Conservation (phyloP, 1,284 basidiomycete genomes). For the Tylopilus orsonianus region DNA sequence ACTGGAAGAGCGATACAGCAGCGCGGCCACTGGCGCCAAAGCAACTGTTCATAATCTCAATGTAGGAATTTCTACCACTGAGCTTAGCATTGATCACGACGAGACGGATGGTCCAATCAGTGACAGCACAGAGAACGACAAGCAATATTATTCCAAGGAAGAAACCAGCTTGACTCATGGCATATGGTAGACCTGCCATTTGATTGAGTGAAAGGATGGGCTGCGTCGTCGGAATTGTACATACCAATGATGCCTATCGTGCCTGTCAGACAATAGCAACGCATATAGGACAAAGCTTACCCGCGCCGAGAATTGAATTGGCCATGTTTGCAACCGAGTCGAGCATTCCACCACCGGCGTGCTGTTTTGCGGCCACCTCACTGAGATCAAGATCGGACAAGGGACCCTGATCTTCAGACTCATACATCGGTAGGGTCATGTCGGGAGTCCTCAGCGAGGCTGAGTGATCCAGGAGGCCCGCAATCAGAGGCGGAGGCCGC, state of each 20-base stretch:
- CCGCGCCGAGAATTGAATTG: slow-evolving; percentile 95
- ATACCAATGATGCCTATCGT: slow-evolving; percentile 81
- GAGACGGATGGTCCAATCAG: slow-evolving; percentile 98
- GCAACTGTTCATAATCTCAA: slow-evolving; percentile 95
- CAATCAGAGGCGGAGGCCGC: slow-evolving; percentile 70
- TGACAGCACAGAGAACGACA: slow-evolving; percentile 77
- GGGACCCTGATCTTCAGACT: slow-evolving; percentile 24
- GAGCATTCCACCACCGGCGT: slow-evolving; percentile 75
- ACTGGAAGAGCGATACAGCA: slow-evolving; percentile 96
- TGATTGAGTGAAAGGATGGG: slow-evolving; percentile 2
- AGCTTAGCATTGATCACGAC: slow-evolving; percentile 96
- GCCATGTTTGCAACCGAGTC: slow-evolving; percentile 93
- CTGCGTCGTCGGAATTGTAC: slow-evolving; percentile 18
- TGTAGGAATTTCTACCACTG: slow-evolving; percentile 90
- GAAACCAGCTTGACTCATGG: slow-evolving; percentile 90
- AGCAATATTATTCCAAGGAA: slow-evolving; percentile 84
- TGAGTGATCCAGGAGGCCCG: slow-evolving; percentile 65
- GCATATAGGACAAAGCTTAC: slow-evolving; percentile 40
- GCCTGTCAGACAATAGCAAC: slow-evolving; percentile 14
- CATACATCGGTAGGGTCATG: slow-evolving; percentile 46
- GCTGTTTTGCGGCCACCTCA: slow-evolving; percentile 62
- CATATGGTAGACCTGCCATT: slow-evolving; percentile 80
- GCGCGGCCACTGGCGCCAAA: slow-evolving; percentile 88
- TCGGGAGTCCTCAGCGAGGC: slow-evolving; percentile 56
- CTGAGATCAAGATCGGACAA: slow-evolving; percentile 56